These are phyloP conservation scores for Leccinum barrowsii DNA, from an alignment of 768 basidiomycete genomes.

Conservation along the genomic window DNA sequence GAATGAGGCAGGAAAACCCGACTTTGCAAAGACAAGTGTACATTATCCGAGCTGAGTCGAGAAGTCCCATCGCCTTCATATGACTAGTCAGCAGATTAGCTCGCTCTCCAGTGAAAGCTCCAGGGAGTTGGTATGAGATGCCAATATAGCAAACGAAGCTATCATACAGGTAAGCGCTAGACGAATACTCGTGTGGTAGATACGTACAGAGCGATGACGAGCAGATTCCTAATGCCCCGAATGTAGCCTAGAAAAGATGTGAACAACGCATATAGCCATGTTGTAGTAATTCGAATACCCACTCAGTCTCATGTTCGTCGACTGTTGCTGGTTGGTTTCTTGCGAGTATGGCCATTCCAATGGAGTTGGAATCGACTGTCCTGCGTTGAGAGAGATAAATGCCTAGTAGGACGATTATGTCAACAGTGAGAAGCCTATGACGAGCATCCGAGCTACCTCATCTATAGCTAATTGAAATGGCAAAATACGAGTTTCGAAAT, in stretches of 20 bases:
- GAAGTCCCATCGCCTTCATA: constrained; percentile 77
- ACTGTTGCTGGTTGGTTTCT: constrained; percentile 63
- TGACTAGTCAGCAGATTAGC: constrained; percentile 63
- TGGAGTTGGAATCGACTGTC: constrained; percentile 51
- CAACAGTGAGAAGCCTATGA: neutral
- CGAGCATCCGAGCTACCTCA: neutral
- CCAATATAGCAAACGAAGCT: constrained; percentile 73
- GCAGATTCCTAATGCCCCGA: constrained; percentile 54
- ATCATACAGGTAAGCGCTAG: neutral
- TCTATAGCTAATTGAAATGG: constrained; percentile 82
- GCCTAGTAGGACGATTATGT: constrained; percentile 45
- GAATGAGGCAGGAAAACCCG: neutral
- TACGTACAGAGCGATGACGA: constrained; percentile 65
- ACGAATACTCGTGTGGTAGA: neutral
- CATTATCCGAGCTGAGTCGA: constrained; percentile 65
- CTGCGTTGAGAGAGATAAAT: constrained; percentile 66
- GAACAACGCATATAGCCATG: no score
- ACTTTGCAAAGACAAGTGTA: constrained; percentile 24
- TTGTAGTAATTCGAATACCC: constrained; percentile 20
- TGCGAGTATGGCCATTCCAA: constrained; percentile 65
- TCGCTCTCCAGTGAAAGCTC: constrained; percentile 63
- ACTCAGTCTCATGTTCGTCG: constrained; percentile 56
- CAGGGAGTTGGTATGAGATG: constrained; percentile 75
- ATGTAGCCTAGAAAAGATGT: constrained; percentile 59
- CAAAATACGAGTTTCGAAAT: constrained; percentile 63